Evolutionary conservation across 1,284 basidiomycete species (phyloP), one percentile per base, ranked within the genome.

Genomic region (Cutaneotrichosporon sp.): DNA sequence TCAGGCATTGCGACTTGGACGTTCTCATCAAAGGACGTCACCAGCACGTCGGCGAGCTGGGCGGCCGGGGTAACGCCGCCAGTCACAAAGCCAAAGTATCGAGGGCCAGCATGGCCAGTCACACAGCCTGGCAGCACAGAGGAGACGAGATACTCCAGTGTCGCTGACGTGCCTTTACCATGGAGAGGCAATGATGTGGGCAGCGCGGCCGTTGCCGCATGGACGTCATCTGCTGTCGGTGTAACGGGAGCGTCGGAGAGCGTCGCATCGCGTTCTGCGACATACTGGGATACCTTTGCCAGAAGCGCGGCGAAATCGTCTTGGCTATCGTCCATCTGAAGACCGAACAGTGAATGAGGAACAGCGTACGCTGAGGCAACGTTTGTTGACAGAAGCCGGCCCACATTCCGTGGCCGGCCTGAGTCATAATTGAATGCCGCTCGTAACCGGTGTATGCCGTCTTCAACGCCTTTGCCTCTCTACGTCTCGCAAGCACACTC

Each of bases 11-110:
- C 73, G 3, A 78, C 74, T 54, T 79, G 77, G 8, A 78, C 77
- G 55, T 79, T 80, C 49, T 77, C 76, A 53, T 80, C 78, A 42
- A 72, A 73, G 51, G 64, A 71, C 47, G 61, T 55, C 0, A 68
- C 63, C 4, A 77, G 58, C 17, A 75, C 65, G 51, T 77, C 76
- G 2, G 75, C 74, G 10, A 78, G 59, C 54, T 77, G 76, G 4
- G 78, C 75, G 0, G 76, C 73, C 0, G 75, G 71, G 14, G 74
- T 72, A 2, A 72, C 69, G 1, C 78, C 77, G 14, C 77, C 78
- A 3, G 73, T 76, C 4, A 80, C 76, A 53, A 81, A 78, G 0
- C 79, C 79, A 61, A 76, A 80, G 59, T 79, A 80, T 21, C 77
- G 65, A 4, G 71, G 72, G 0, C 76, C 77, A 30, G 71, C 68